Percentiles rank a stretch among this genome's conserved stretches.
These are phyloP conservation scores for Acacia melanoxylon DNA, from an alignment of 306 rosid species.

Conservation along the genomic window DNA sequence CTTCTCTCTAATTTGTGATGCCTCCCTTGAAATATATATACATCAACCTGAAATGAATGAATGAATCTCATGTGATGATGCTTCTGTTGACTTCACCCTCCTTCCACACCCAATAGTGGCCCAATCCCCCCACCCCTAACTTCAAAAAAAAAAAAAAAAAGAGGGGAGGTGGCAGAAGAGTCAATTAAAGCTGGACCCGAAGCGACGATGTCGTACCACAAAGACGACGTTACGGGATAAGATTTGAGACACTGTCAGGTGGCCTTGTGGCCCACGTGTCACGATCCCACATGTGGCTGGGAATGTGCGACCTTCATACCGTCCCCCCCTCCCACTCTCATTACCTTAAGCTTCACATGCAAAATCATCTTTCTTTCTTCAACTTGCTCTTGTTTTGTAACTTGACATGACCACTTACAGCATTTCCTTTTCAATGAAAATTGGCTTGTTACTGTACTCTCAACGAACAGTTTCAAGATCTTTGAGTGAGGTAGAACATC, in stretches of 20 bases:
- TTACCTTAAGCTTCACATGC: background rate
- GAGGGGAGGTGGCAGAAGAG: background rate
- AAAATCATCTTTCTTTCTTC: background rate
- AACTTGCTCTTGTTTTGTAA: background rate
- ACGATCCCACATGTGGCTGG: background rate
- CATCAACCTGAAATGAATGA: background rate
- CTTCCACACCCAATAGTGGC: background rate
- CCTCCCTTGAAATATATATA: background rate
- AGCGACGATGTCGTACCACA: background rate
- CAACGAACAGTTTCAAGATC: background rate
- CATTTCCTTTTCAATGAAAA: background rate
- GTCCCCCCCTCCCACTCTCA: background rate
- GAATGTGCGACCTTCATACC: background rate
- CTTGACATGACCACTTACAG: background rate
- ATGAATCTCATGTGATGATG: background rate
- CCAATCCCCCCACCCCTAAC: background rate
- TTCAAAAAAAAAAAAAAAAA: too few relatives aligned
- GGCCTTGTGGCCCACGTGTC: constrained; percentile 44
- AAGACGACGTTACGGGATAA: constrained; percentile 12
- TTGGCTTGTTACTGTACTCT: background rate
- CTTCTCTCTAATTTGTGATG: background rate
- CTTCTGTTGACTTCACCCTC: background rate
- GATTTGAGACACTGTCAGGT: constrained; percentile 37
- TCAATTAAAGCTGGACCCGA: background rate
- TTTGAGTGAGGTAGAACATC: background rate